Base-by-base conservation (phyloP, 306 rosid species). In the Heteromeles arbutifolia region DNA sequence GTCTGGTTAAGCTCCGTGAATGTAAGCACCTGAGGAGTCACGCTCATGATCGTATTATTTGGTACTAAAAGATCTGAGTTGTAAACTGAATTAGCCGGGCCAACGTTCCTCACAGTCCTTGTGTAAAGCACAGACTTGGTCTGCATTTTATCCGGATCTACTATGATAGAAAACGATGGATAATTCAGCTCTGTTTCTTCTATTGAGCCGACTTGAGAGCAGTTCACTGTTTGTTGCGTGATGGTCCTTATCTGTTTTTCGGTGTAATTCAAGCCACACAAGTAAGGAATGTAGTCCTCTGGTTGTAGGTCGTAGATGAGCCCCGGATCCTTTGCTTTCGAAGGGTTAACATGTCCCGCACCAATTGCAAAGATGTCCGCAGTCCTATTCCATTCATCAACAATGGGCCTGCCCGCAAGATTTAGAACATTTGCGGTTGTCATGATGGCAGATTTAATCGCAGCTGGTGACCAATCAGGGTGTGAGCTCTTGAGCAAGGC, bases 381-480 rank as follows among this genome's bases (percentile, higher is more conserved):
- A 0, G 56, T 48, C 9, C 7, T 3, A 54, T 7, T 48, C 41
- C 24, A 21, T 22, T 58, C 18, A 37, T 73, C 56, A 58, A 73
- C 34, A 73, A 58, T 41, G 50, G 76, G 76, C 4, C 4, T 15
- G 67, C 37, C 26, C 24, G 34, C 54, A 0, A 57, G 76, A 66
- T 72, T 72, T 9, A 57, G 54, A 10, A 37, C 13, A 9, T 72
- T 8, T 5, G 67, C 26, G 6, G 39, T 72, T 57, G 67, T 72
- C 76, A 72, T 6, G 6, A 72, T 57, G 44, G 89, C 88, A 10
- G 86, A 86, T 12, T 86, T 89, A 45, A 89, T 86, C 6, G 85
- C 87, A 6, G 88, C 90, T 0, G 88, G 88, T 5, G 89, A 89
- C 93, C 84, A 89, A 43, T 83, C 84, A 18, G 89, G 91, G 80